Base-by-base conservation (phyloP, 208 protist genomes). In the Acanthamoeba culbertsoni region DNA sequence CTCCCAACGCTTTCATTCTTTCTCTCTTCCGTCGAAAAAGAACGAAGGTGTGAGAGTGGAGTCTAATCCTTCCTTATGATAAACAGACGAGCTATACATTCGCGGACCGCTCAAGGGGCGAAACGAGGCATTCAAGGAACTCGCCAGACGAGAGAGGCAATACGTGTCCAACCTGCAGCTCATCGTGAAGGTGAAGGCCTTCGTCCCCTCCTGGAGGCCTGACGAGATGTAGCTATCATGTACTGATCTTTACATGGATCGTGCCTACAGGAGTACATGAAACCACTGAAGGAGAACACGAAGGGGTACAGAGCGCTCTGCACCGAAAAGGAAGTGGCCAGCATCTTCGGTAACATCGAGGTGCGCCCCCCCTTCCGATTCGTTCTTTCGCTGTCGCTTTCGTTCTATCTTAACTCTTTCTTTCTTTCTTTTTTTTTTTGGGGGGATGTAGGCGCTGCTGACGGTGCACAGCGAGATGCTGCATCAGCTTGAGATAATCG, bases 401-500 rank as follows among this genome's bases (percentile, higher is more conserved):
- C 48, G 48, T 55, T 55, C 18, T 55, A 23, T 55, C 8, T 55
- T 55, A 23, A 23, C 48, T 8, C 18, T 55, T 55, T 55, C 18
- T 23, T 14, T 23, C 23, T 23, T 14, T 23, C 20, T 62, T 14
- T 62, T 14, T 23, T 14, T n/a, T 62, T 4, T 62, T 55, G 48
- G 18, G 7, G 12, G 48, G 18, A 23, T 55, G 48, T 55, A 86
- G 48, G 79, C 79, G 3, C 48, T 89, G 28, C 79, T 89, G 10
- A 89, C 79, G 14, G 79, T 89, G 14, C 79, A 89, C 53, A 57
- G 45, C 51, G 79, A 89, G 53, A 65, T 89, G 79, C 53, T 65
- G 35, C 79, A 65, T 42, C 79, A 89, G 79, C 53, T 89, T 16
- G 53, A 65, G 79, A 57, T 57, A 43, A 65, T 89, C 45, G 48